A percentile compares a stretch with the other conserved stretches of the same genome.
Evolutionary conservation across 1,284 basidiomycete species (phyloP).

Genomic region (Leccinum proximum): DNA sequence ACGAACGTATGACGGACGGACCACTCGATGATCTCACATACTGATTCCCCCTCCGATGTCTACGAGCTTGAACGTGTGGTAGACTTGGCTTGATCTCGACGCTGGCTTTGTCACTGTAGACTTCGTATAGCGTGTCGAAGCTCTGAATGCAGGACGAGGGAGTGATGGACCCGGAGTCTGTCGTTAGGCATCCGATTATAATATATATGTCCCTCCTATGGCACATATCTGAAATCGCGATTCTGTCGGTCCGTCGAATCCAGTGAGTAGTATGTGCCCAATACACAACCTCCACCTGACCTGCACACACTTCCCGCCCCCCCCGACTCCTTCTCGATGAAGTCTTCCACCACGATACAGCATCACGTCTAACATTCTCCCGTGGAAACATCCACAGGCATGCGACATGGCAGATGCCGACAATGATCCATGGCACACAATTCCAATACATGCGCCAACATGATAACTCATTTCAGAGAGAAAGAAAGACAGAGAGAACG

Average conservation of each 20-base stretch:
- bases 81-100: too few species aligned
- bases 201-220: too few species aligned
- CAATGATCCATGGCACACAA: constrained; percentile 30
- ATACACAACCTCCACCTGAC: constrained; percentile 40
- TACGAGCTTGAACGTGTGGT: too few species aligned
- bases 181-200: too few species aligned
- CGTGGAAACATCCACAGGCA: constrained; percentile 42
- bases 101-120: too few species aligned
- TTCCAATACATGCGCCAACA: constrained; percentile 29
- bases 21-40: too few species aligned
- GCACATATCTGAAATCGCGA: not conserved
- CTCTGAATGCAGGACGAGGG: too few species aligned
- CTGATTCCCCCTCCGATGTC: too few species aligned
- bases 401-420: constrained; percentile 22
- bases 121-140: too few species aligned
- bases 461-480: not conserved
- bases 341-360: constrained; percentile 49
- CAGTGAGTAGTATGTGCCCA: not conserved
- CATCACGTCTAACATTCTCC: constrained; percentile 65
- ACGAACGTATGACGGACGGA: too few species aligned
- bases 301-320: constrained; percentile 45
- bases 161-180: too few species aligned
- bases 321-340: constrained; percentile 34
- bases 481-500: not conserved
- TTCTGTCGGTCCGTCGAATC: not conserved